A percentile compares a stretch with the other conserved stretches of the same genome.
Evolutionary conservation across 805 yeast genomes (phyloP).

Genomic region (Komagataella ulmi): DNA sequence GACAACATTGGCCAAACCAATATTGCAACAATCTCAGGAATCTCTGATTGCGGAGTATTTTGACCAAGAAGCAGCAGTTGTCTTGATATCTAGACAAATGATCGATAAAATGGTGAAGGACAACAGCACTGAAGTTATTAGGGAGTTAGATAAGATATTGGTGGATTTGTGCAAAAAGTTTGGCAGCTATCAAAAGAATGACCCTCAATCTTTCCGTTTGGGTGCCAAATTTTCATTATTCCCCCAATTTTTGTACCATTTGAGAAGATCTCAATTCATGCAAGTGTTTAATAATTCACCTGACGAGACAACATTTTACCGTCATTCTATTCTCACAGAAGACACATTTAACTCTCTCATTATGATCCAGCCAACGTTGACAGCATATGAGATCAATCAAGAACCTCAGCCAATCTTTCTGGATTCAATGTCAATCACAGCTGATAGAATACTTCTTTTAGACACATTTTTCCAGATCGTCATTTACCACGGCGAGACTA

Average conservation of each 20-base stretch:
- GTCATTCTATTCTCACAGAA: slow-evolving; percentile 50
- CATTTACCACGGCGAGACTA: slow-evolving; percentile 51
- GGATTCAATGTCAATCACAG: slow-evolving; percentile 49
- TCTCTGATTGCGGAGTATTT: slow-evolving; percentile 32
- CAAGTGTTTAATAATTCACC: slow-evolving; percentile 61
- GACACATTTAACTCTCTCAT: slow-evolving; percentile 45
- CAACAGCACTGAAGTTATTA: slow-evolving; percentile 26
- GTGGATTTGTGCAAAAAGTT: slow-evolving; percentile 33
- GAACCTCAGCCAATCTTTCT: slow-evolving; percentile 54
- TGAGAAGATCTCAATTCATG: slow-evolving; percentile 52
- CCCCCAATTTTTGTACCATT: slow-evolving; percentile 57
- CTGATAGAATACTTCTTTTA: slow-evolving; percentile 39
- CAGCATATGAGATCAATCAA: slow-evolving; percentile 39
- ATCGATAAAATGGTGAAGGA: slow-evolving; percentile 25
- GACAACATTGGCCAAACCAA: slow-evolving; percentile 37
- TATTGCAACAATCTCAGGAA: slow-evolving; percentile 25
- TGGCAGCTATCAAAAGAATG: slow-evolving; percentile 33
- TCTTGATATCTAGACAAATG: slow-evolving; percentile 42
- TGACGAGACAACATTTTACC: slow-evolving; percentile 53
- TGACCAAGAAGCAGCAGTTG: slow-evolving; percentile 62
- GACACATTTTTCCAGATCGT: slow-evolving; percentile 62
- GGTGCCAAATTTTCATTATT: slow-evolving; percentile 35
- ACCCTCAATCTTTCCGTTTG: slow-evolving; percentile 33
- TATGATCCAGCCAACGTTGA: slow-evolving; percentile 60
- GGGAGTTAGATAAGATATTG: slow-evolving; percentile 34